Percentiles rank a stretch among this genome's conserved stretches.
Evolutionary conservation across 2,329 filamentous ascomycete genomes (phyloP).

Genomic region (Phialemoniopsis sp.): DNA sequence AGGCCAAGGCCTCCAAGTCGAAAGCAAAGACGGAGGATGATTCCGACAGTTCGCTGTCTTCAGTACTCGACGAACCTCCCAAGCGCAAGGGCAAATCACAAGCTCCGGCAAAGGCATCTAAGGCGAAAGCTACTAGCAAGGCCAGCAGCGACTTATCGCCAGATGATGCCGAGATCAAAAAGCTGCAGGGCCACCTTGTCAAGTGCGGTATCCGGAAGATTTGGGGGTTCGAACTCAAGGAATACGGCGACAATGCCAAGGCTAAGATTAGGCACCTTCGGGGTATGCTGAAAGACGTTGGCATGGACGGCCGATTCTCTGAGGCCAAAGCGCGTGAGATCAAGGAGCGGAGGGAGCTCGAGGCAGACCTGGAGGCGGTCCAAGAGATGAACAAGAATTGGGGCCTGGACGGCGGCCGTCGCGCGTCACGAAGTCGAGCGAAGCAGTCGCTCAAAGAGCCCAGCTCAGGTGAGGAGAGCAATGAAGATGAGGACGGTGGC

Average conservation of each 20-base stretch:
- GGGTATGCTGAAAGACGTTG: conserved; percentile 71
- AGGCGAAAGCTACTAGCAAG: conserved; percentile 31
- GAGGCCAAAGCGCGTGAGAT: conserved; percentile 81
- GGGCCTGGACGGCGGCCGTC: conserved; percentile 51
- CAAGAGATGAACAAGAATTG: conserved; percentile 76
- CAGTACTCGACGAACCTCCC: conserved; percentile 12
- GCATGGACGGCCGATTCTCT: conserved; percentile 87
- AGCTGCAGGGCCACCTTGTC: conserved; percentile 76
- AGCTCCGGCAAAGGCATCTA: conserved; percentile 31
- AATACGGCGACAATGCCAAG: conserved; percentile 63
- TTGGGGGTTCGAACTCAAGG: conserved; percentile 81
- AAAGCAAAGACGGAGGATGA: conserved; percentile 3
- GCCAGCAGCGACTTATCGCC: conserved; percentile 38
- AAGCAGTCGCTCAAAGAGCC: conserved; percentile 31
- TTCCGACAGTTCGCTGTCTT: conserved; percentile 12
- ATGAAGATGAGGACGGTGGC: conserved; percentile 13
- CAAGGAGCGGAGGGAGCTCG: conserved; percentile 79
- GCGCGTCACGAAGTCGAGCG: conserved; percentile 35
- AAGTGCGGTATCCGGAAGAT: conserved; percentile 93
- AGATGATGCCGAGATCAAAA: conserved; percentile 79
- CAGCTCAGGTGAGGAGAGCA: conserved; percentile 23
- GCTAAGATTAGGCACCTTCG: conserved; percentile 82
- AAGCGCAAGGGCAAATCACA: conserved; percentile 13
- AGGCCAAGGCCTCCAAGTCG: conserved; percentile 16
- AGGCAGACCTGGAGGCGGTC: conserved; percentile 79